Percentiles rank a stretch among this genome's conserved stretches.
Evolutionary conservation across 768 basidiomycete species (phyloP).

Genomic region (Tulasnella sp.): DNA sequence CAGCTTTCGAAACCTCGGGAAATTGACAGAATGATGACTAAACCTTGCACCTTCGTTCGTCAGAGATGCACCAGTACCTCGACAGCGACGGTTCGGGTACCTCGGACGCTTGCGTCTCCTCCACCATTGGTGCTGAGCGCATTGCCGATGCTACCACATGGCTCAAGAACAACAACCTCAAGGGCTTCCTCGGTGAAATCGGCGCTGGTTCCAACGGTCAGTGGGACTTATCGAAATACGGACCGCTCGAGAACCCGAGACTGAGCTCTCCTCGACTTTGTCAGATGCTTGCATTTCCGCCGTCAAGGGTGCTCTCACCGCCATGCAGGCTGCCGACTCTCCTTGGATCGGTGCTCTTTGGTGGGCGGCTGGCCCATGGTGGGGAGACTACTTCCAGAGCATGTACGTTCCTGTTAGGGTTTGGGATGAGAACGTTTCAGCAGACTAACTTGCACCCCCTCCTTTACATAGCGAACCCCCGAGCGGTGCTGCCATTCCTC

Average conservation of each 20-base stretch:
- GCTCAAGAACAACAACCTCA: conserved; percentile 61
- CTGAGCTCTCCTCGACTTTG: neutral
- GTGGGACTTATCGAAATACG: neutral
- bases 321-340: conserved; percentile 57
- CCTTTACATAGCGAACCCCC: conserved; percentile 50
- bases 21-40: neutral
- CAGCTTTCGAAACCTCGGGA: too few relatives aligned
- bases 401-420: neutral
- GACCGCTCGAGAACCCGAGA: neutral
- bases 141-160: conserved; percentile 59
- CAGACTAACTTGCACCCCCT: neutral
- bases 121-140: conserved; percentile 63
- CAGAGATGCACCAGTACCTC: conserved; percentile 74
- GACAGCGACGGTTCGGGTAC: conserved; percentile 64
- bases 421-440: neutral
- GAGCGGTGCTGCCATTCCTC: conserved; percentile 55
- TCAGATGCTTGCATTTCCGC: conserved; percentile 53
- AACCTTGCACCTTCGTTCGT: neutral
- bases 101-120: conserved; percentile 56
- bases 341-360: conserved; percentile 52
- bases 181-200: conserved; percentile 68
- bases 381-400: conserved; percentile 17
- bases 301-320: conserved; percentile 58
- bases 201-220: conserved; percentile 51
- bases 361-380: conserved; percentile 32